Base-by-base conservation (phyloP, 805 yeast species). In the Zygotorulaspora florentina region DNA sequence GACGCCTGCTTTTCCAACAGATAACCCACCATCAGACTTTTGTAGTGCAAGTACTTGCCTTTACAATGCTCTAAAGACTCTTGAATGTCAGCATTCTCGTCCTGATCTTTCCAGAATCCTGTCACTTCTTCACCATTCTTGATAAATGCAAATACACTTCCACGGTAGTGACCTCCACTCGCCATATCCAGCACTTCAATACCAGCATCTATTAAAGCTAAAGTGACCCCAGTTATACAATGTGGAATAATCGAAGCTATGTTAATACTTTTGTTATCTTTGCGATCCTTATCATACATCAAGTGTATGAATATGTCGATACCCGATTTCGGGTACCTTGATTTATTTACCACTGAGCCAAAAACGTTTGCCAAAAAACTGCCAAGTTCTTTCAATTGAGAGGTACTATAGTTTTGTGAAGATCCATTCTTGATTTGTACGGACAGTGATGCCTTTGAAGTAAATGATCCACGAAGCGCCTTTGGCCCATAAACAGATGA, bases 401-500 rank as follows among this genome's bases (percentile, higher is more conserved):
- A 47, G 8, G 59, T 54, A 15, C 49, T 40, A 36, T 60, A 61
- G 37, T 55, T 50, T 37, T 55, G 63, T 49, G 47, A 40, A 10
- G 70, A 59, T 16, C 60, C 65, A 43, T 71, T 70, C 42, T 69
- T 67, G 28, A 71, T 46, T 25, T 64, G 67, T 12, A 86, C 88
- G 23, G 81, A 75, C 35, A 87, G 67, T 4, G 80, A 72, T 2
- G 90, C 90, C 41, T 78, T 70, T 17, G 83, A 80, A 31, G 78
- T 72, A 61, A 83, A 87, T 3, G 87, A 76, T 2, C 88, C 87
- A 49, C 86, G 72, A 50, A 79, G 81, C 7, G 98, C 96, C 53
- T 89, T 74, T 3, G 98, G 98, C 0, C 98, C 98, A 65, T 81
- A 86, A 0, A 91, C 81, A 3, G 88, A 75, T 1, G 84, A 83